phyloP scores from a whole-genome alignment of 257 asterid genomes.

The Dorcoceras hygrometricum region DNA sequence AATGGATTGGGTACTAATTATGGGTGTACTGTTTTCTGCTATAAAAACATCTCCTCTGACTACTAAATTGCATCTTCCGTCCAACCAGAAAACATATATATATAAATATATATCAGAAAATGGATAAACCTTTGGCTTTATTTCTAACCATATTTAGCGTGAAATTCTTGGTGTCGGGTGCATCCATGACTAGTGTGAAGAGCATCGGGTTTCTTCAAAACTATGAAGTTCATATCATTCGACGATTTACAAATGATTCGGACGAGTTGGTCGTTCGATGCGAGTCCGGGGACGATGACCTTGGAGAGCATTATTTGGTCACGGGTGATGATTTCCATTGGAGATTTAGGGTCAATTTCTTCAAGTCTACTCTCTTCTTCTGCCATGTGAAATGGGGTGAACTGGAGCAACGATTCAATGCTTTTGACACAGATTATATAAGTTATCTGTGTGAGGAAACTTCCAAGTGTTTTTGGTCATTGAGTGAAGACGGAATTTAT shows the following conservation, averaged over 20 bases:
- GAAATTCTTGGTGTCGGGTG: conserved; percentile 4
- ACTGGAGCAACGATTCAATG: conserved; percentile 25
- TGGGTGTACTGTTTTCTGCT: conserved; percentile 1
- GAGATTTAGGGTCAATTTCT: conserved; percentile 40
- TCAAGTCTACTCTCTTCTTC: conserved; percentile 40
- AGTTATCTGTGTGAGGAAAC: conserved; percentile 45
- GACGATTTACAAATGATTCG: conserved; percentile 11
- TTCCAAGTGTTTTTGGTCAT: conserved; percentile 43
- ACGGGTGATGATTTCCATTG: conserved; percentile 35
- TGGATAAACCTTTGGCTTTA: not conserved
- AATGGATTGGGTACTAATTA: conserved; percentile 1
- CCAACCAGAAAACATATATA: too few relatives aligned
- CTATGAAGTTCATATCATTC: conserved; percentile 34
- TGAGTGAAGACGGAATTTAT: conserved; percentile 38
- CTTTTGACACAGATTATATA: conserved; percentile 34
- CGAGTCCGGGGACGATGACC: conserved; percentile 42
- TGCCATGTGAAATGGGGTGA: conserved; percentile 37
- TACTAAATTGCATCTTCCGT: not conserved
- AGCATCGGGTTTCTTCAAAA: conserved; percentile 31
- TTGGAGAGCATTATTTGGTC: conserved; percentile 35
- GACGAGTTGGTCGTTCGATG: conserved; percentile 28
- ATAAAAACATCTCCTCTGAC: conserved; percentile 15
- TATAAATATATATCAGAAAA: conserved; percentile 20
- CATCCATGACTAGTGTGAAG: conserved; percentile 9
- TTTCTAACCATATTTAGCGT: not conserved